Evolutionary conservation across 345 rosid genomes (phyloP), one percentile per base, ranked within the genome.

Genomic region (Ceriops tagal): DNA sequence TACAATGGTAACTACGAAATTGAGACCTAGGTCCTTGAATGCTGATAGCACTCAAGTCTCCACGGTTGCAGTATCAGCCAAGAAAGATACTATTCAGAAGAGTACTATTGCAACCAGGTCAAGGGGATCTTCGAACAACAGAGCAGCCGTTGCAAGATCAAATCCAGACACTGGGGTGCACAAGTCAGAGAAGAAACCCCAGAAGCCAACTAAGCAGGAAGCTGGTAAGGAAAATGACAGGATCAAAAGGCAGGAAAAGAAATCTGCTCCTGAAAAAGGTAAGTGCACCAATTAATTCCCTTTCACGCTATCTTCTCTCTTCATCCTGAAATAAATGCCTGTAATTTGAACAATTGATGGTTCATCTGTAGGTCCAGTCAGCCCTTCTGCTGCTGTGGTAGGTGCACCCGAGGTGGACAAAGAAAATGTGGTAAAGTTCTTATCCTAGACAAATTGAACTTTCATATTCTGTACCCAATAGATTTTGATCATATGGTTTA

Each of bases 341-440:
- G 46, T 9, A 39, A 39, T 43, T 13, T 43, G 49, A 3, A 43
- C 49, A 43, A 43, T 43, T 43, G 49, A 43, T 43, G 49, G 49
- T 56, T 56, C 28, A 22, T 37, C 57, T 60, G 56, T 86, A 87
- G 97, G 83, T 82, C 62, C 74, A 13, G 77, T 65, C 53, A 68
- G 80, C 73, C 75, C 88, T 66, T 32, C 80, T 57, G 73, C 70
- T 64, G 75, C 74, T 66, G 70, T 32, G 51, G 71, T 11, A 43
- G 49, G 66, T 51, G 47, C 68, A n/a, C 68, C 73, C 47, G 83
- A 77, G 70, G 96, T 84, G 81, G 83, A 93, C 83, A 93, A 93
- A 78, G 97, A 93, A 79, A 93, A 91, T 68, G 58, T 77, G 93
- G 93, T 91, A 83, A 77, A 77, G 37, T 7, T 8, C 9, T 43